These are phyloP conservation scores for Rhazya stricta DNA, from an alignment of 257 asterid genomes.

Conservation along the genomic window DNA sequence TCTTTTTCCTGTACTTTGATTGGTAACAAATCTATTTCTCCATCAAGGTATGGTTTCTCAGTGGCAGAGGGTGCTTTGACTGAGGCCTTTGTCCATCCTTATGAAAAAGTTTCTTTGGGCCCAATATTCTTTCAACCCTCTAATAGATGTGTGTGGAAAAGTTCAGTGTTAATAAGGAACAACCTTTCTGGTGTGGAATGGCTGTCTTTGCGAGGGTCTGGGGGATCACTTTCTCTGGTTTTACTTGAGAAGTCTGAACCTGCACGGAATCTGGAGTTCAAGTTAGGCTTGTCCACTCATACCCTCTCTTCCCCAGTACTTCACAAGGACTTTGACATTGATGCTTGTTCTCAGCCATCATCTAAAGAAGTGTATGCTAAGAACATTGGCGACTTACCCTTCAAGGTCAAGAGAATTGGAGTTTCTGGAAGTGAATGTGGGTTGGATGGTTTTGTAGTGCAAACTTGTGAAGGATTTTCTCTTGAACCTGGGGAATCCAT, in stretches of 20 bases:
- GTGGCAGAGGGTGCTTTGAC: conserved; percentile 68
- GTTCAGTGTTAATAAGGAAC: conserved; percentile 76
- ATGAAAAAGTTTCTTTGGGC: conserved; percentile 59
- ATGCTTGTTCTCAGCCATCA: conserved; percentile 49
- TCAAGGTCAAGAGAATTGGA: conserved; percentile 49
- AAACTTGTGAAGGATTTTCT: conserved; percentile 54
- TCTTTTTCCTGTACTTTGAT: conserved; percentile 45
- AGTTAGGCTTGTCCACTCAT: conserved; percentile 35
- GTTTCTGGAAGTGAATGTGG: conserved; percentile 82
- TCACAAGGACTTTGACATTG: conserved; percentile 29
- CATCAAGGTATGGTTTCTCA: conserved; percentile 75
- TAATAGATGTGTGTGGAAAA: conserved; percentile 74
- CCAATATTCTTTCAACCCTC: conserved; percentile 87
- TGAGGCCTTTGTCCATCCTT: conserved; percentile 71
- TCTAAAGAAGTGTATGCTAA: conserved; percentile 63
- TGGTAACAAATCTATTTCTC: conserved; percentile 41
- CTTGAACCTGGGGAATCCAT: conserved; percentile 74
- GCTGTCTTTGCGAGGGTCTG: conserved; percentile 66
- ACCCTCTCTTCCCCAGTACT: conserved; percentile 40
- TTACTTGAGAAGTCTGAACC: conserved; percentile 59
- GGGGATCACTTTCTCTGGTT: conserved; percentile 66
- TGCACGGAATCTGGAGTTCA: conserved; percentile 59
- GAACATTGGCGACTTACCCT: conserved; percentile 75
- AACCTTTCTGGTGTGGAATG: conserved; percentile 93
- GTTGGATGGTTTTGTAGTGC: conserved; percentile 62